These are phyloP conservation scores for Quillaja saponaria DNA, from an alignment of 306 rosid genomes.

Conservation along the genomic window DNA sequence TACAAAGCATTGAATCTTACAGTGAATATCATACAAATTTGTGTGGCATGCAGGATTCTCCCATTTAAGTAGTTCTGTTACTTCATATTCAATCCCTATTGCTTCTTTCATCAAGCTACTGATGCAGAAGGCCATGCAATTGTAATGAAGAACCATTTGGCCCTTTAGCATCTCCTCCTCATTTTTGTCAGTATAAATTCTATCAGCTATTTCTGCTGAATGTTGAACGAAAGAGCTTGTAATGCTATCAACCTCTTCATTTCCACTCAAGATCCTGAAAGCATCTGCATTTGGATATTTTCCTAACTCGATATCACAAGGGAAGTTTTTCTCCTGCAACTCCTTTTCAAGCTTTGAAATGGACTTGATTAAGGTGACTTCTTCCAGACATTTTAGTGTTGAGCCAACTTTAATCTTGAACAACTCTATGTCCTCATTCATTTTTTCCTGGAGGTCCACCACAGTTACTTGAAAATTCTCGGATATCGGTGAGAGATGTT, in stretches of 20 bases:
- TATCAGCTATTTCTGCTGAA: slow-evolving; percentile 47
- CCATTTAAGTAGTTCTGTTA: slow-evolving; percentile 56
- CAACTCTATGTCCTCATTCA: slow-evolving; percentile 42
- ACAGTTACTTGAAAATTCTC: slow-evolving; percentile 17
- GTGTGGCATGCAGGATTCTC: slow-evolving; percentile 53
- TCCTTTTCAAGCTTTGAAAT: slow-evolving; percentile 33
- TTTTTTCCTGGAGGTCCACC: slow-evolving; percentile 31
- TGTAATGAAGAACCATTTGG: slow-evolving; percentile 52
- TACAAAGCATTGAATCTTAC: slow-evolving; percentile 30
- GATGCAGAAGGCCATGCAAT: slow-evolving; percentile 67
- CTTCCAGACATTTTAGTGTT: slow-evolving; percentile 39
- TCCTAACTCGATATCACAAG: slow-evolving; percentile 47
- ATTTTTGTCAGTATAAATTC: slow-evolving; percentile 27
- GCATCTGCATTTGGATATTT: slow-evolving; percentile 32
- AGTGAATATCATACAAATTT: slow-evolving; percentile 37
- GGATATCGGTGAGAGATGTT: slow-evolving; percentile 37
- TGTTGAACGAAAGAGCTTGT: slow-evolving; percentile 48
- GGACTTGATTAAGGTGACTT: slow-evolving; percentile 37
- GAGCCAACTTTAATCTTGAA: slow-evolving; percentile 42
- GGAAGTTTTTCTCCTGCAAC: slow-evolving; percentile 28
- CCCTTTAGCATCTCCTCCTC: slow-evolving; percentile 53
- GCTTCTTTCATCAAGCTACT: slow-evolving; percentile 54
- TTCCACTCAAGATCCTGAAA: slow-evolving; percentile 26
- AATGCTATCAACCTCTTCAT: slow-evolving; percentile 44
- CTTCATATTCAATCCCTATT: slow-evolving; percentile 48